phyloP scores from a whole-genome alignment of 176 grass and related monocot species.

The Eleusine indica region DNA sequence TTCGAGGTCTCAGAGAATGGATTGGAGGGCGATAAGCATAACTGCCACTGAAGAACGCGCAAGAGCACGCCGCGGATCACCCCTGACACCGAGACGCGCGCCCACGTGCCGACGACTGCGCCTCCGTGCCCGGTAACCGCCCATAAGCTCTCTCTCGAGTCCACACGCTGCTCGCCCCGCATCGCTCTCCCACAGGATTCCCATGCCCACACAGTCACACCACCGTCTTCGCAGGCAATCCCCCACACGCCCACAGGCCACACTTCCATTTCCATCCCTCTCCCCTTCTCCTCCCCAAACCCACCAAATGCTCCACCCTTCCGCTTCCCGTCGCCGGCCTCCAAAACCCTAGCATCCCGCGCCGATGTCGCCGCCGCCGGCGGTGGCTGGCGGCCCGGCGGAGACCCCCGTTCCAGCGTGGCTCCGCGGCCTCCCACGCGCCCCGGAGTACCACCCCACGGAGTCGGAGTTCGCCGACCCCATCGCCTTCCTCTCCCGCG shows the following conservation, averaged over 20 bases:
- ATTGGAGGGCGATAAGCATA: background rate
- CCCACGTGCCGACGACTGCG: constrained; percentile 38
- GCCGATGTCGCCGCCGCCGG: constrained; percentile 15
- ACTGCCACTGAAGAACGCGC: background rate
- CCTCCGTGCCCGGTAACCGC: constrained; percentile 28
- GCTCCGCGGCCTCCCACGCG: constrained; percentile 75
- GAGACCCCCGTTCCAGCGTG: constrained; percentile 57
- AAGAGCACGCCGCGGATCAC: constrained; percentile 4
- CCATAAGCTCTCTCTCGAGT: constrained; percentile 17
- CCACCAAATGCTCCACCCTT: constrained; percentile 49
- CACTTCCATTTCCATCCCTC: background rate
- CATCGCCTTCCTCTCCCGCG: constrained; percentile 90
- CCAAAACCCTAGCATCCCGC: constrained; percentile 48
- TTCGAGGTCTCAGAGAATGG: background rate
- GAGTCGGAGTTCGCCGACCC: constrained; percentile 98
- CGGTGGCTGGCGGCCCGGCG: background rate
- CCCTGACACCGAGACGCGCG: background rate
- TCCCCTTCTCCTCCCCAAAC: constrained; percentile 27
- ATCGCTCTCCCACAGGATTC: background rate
- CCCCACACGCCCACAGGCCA: background rate
- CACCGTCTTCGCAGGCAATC: constrained; percentile 20
- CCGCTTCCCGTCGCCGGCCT: constrained; percentile 34
- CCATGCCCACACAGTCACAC: background rate
- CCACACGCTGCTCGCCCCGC: constrained; percentile 12
- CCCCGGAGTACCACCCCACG: constrained; percentile 96